Evolutionary conservation across 345 rosid genomes (phyloP).

Genomic region (Gossypium mustelinum): DNA sequence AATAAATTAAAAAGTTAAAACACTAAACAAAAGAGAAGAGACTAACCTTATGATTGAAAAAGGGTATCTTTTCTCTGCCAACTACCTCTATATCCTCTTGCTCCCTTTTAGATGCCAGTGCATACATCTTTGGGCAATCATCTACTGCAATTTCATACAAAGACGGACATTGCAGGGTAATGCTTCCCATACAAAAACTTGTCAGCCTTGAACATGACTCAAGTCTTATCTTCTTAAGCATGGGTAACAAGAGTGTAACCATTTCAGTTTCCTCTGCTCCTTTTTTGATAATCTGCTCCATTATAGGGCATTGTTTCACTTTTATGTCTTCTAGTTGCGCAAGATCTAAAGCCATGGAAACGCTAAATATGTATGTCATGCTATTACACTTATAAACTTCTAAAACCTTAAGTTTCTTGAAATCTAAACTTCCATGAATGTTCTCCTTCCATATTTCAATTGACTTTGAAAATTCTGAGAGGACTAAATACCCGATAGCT

Average conservation of each 20-base stretch:
- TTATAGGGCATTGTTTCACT: neutral
- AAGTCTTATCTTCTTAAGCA: neutral
- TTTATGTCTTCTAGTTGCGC: neutral
- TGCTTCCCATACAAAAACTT: neutral
- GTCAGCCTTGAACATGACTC: constrained; percentile 6
- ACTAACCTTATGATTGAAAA: constrained; percentile 7
- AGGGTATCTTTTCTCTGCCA: neutral
- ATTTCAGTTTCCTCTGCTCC: neutral
- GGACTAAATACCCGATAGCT: neutral
- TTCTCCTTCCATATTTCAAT: neutral
- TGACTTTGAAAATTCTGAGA: neutral
- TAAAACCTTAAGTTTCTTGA: neutral
- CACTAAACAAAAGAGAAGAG: neutral
- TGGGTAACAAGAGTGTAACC: neutral
- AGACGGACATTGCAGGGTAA: constrained; percentile 1
- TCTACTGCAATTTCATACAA: neutral
- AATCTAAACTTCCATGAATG: neutral
- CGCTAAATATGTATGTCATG: neutral
- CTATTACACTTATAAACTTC: neutral
- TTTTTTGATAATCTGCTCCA: neutral
- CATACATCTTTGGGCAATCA: constrained; percentile 6
- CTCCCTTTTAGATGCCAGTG: neutral
- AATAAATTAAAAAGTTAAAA: neutral
- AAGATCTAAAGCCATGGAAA: neutral
- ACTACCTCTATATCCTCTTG: neutral